These are phyloP conservation scores for Porodaedalea pini DNA, from an alignment of 1,284 basidiomycete species.

Conservation along the genomic window DNA sequence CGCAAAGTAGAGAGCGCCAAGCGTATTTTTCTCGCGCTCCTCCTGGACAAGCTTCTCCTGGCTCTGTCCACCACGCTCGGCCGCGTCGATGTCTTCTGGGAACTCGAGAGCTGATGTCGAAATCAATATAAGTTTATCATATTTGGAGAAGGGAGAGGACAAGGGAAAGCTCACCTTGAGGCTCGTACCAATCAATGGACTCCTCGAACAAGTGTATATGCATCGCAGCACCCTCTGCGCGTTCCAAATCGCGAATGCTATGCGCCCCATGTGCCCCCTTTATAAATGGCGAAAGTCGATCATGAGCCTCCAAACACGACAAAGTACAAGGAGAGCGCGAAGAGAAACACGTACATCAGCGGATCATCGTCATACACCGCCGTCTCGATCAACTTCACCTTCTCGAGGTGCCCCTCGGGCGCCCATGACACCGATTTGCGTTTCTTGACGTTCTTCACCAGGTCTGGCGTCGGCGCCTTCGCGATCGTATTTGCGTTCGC, in stretches of 20 bases:
- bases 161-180: conserved; percentile 54
- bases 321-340: conserved; percentile 33
- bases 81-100: conserved; percentile 49
- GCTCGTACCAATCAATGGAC: conserved; percentile 77
- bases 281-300: conserved; percentile 33
- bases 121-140: not conserved
- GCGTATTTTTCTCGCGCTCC: conserved; percentile 70
- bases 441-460: conserved; percentile 47
- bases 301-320: conserved; percentile 46
- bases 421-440: conserved; percentile 78
- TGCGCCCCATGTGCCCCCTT: conserved; percentile 65
- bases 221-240: conserved; percentile 77
- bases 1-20: conserved; percentile 69
- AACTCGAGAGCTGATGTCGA: conserved; percentile 52
- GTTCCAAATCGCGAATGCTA: conserved; percentile 76
- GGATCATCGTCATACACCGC: conserved; percentile 83
- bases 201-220: conserved; percentile 80
- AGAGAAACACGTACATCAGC: conserved; percentile 64
- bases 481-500: conserved; percentile 25
- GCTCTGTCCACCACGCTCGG: conserved; percentile 59
- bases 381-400: conserved; percentile 72
- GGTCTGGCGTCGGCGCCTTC: conserved; percentile 24
- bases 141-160: not conserved
- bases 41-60: conserved; percentile 65
- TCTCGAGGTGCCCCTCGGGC: conserved; percentile 64